A percentile compares a stretch with the other conserved stretches of the same genome.
These are phyloP conservation scores for Suillus paluster DNA, from an alignment of 768 basidiomycete species.

Conservation along the genomic window DNA sequence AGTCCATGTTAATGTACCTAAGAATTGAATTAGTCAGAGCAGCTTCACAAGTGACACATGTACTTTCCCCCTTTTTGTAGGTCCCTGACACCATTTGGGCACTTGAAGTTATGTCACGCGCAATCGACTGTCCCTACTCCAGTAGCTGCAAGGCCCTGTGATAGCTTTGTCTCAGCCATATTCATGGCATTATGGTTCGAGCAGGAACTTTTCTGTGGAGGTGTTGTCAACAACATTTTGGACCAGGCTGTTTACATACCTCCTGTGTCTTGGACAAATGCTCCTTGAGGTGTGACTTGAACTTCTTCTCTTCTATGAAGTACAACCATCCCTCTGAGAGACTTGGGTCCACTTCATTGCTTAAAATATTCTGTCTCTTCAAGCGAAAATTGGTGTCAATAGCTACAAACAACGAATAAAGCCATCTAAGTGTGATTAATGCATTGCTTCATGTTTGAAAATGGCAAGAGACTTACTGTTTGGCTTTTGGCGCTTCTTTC, in stretches of 20 bases:
- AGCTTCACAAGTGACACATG: too few relatives aligned
- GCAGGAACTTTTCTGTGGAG: constrained; percentile 2
- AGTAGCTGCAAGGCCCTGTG: constrained; percentile 22
- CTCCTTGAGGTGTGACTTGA: not conserved
- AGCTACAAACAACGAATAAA: constrained; percentile 27
- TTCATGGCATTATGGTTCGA: not conserved
- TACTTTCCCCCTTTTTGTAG: constrained; percentile 31
- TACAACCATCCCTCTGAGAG: constrained; percentile 31
- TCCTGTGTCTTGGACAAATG: not conserved
- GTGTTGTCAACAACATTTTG: not conserved
- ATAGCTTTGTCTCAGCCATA: constrained; percentile 16
- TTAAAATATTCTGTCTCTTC: constrained; percentile 28
- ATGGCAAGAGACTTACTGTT: not conserved
- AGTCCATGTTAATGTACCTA: constrained; percentile 7
- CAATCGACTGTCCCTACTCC: constrained; percentile 26
- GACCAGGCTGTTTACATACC: not conserved
- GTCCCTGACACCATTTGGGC: constrained; percentile 27
- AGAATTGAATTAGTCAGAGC: too few relatives aligned
- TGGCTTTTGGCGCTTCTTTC: not conserved
- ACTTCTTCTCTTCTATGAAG: constrained; percentile 28
- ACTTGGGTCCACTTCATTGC: constrained; percentile 29
- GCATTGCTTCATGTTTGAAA: not conserved
- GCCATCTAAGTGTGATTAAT: constrained; percentile 22
- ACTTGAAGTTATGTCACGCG: constrained; percentile 18
- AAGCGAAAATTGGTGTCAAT: constrained; percentile 40